These are phyloP conservation scores for Vitis hybrid DNA, from an alignment of 177 flowering plant genomes.

Conservation along the genomic window DNA sequence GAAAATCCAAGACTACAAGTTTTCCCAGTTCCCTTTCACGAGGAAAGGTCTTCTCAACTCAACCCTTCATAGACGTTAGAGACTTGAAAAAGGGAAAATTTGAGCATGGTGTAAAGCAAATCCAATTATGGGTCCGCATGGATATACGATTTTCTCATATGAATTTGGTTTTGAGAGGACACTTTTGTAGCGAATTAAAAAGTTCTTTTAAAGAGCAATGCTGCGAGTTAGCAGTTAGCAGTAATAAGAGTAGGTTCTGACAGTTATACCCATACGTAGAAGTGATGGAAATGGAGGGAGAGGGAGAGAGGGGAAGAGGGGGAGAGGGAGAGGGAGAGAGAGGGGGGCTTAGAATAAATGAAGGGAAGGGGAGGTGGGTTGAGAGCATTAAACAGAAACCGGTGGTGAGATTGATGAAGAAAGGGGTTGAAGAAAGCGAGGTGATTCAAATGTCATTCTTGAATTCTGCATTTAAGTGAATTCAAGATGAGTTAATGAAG, in stretches of 20 bases:
- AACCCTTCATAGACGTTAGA: no score
- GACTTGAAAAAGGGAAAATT: no score
- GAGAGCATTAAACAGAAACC: slow-evolving; percentile 22
- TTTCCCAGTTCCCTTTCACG: no score
- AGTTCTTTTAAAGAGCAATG: background rate
- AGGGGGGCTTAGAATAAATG: slow-evolving; percentile 14
- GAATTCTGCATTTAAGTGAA: slow-evolving; percentile 38
- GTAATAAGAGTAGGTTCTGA: slow-evolving; percentile 7
- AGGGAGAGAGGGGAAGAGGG: background rate
- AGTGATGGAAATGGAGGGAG: background rate
- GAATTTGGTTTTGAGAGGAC: background rate
- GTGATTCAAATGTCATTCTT: slow-evolving; percentile 24
- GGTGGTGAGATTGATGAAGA: slow-evolving; percentile 16
- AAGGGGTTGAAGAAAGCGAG: slow-evolving; percentile 21
- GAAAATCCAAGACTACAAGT: no score
- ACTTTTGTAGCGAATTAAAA: background rate
- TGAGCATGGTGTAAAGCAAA: no score
- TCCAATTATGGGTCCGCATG: no score
- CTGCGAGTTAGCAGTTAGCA: no score
- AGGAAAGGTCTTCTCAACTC: no score
- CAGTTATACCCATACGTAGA: slow-evolving; percentile 11
- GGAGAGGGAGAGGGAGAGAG: background rate
- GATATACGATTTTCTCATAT: no score
- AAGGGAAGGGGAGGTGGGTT: slow-evolving; percentile 21
- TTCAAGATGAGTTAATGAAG: slow-evolving; percentile 39